Evolutionary conservation across 495 filamentous ascomycete species (phyloP).

Genomic region (Penicillium salamii): DNA sequence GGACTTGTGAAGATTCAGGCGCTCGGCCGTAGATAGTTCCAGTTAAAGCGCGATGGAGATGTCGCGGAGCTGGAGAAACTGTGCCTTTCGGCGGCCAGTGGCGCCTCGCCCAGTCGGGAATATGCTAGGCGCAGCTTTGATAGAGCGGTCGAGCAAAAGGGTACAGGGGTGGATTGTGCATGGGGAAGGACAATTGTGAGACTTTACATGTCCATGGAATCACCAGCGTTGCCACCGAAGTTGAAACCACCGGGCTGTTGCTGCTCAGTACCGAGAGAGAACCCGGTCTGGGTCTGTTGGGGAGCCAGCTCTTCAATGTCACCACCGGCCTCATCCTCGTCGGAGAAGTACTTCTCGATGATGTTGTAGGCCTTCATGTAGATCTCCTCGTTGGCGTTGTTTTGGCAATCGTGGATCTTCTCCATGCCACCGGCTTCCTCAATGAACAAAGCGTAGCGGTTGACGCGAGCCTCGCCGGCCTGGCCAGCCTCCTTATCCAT

Average conservation of each 20-base stretch:
- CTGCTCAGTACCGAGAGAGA: conserved; percentile 77
- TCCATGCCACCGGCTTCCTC: conserved; percentile 99
- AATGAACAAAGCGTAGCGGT: conserved; percentile 96
- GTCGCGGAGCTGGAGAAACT: not conserved
- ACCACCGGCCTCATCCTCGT: conserved; percentile 86
- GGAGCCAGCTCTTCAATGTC: conserved; percentile 70
- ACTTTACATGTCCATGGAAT: conserved; percentile 98
- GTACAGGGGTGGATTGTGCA: conserved; percentile 1
- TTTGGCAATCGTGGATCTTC: conserved; percentile 99
- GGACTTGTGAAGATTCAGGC: not conserved
- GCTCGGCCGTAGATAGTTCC: conserved; percentile 3
- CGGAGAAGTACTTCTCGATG: conserved; percentile 99
- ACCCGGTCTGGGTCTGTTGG: conserved; percentile 67
- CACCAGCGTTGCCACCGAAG: conserved; percentile 83
- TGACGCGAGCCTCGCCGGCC: conserved; percentile 71
- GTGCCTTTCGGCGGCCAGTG: not conserved
- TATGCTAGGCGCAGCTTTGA: conserved; percentile 5
- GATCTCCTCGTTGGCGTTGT: conserved; percentile 99
- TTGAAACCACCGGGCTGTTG: conserved; percentile 83
- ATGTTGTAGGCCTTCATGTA: conserved; percentile 99
- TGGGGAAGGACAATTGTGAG: not conserved
- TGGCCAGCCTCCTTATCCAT: conserved; percentile 89
- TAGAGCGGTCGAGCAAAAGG: not conserved
- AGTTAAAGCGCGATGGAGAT: not conserved
- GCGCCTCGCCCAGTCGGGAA: not conserved